A percentile compares a stretch with the other conserved stretches of the same genome.
These are phyloP conservation scores for Austroboletus niveus DNA, from an alignment of 1,284 basidiomycete genomes.

Conservation along the genomic window DNA sequence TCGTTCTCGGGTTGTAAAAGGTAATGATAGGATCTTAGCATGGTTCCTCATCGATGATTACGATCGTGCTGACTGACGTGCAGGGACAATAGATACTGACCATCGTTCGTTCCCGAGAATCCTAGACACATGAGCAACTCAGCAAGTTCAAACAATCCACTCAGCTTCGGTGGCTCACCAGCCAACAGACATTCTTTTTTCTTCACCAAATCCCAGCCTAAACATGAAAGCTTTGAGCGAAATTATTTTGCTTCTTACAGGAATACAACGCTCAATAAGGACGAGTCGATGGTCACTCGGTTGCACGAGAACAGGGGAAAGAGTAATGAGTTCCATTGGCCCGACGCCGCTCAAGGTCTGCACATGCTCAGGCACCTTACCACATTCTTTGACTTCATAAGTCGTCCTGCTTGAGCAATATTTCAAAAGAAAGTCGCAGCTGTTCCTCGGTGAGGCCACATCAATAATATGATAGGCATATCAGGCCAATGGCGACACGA, in stretches of 20 bases:
- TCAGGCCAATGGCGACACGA: no score
- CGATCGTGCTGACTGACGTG: no score
- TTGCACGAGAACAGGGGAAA: slow-evolving; percentile 39
- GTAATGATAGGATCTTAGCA: slow-evolving; percentile 36
- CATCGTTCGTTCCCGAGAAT: no score
- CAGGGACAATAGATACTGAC: no score
- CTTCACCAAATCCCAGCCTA: slow-evolving; percentile 9
- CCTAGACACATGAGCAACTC: no score
- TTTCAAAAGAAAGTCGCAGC: slow-evolving; percentile 38
- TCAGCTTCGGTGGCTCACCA: slow-evolving; percentile 1
- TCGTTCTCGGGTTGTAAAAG: slow-evolving; percentile 46
- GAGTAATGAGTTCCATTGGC: slow-evolving; percentile 34
- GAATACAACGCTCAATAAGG: no score
- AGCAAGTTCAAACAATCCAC: neutral
- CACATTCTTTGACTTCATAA: slow-evolving; percentile 38
- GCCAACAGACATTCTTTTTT: slow-evolving; percentile 21
- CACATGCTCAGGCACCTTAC: slow-evolving; percentile 31
- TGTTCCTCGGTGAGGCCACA: slow-evolving; percentile 41
- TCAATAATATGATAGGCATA: no score
- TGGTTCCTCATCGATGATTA: no score
- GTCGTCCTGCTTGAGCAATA: slow-evolving; percentile 44
- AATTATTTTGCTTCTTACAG: no score
- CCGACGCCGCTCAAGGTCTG: slow-evolving; percentile 35
- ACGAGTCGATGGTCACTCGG: slow-evolving; percentile 34
- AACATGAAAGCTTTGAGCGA: no score